Base-by-base conservation (phyloP, 1,284 basidiomycete species). In the Ganoderma leucocontextum region DNA sequence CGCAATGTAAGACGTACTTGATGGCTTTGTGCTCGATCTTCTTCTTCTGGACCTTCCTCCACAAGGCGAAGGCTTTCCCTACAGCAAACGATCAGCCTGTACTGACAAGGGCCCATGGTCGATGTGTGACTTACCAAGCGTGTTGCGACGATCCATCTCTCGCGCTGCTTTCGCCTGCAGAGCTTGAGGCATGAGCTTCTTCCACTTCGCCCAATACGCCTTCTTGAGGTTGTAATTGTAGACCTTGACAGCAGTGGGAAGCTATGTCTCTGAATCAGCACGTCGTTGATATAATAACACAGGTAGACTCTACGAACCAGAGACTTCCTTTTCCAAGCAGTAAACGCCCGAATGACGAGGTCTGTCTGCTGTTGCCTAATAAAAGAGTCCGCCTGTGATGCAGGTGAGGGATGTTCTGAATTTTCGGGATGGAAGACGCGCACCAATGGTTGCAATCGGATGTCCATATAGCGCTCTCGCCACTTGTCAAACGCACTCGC, bases 21-120 rank as follows among this genome's bases (percentile, higher is more conserved):
- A 94, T 90, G 66, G 93, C 92, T 78, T 93, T 94, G 52, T 91
- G 84, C 53, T 91, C 89, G 49, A 90, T 85, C 76, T 91, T 93
- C 25, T 87, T 89, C 76, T 86, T 86, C 74, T 92, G 88, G 8
- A 83, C 82, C 77, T 90, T 85, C 33, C 83, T 74, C 93, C 93
- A 95, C 71, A 84, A 88, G 55, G 85, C 84, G 65, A 94, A 82
- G 57, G 77, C 83, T 77, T 82, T 86, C 62, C 83, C 93, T 95
- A 71, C 15, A 72, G 62, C 39, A 53, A 42, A 35, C n/a, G 63
- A 57, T 63, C 71, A 25, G 70, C 73, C 33, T 60, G 6, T 22
- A 38, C 17, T 25, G 25, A 19, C 6, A 25, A 22, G 25, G 36
- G 36, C 36, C 3, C 19, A 49, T 33, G 36, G 7, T 70, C 63